Conservation (phyloP, 2,329 filamentous ascomycete genomes). For the Fusarium burgessii region DNA sequence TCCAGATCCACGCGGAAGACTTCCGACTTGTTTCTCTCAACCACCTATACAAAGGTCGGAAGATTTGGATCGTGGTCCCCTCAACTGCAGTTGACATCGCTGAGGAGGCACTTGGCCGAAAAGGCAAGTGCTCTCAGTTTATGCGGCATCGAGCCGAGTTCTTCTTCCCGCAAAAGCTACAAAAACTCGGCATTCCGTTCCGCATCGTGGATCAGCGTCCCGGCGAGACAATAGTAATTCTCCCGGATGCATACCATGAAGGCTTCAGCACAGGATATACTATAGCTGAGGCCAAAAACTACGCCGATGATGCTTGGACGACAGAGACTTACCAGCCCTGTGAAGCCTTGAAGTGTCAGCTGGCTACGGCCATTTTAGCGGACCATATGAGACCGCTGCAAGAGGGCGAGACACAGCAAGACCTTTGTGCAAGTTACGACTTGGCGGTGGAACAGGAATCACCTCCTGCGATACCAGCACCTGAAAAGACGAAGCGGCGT, state of each 20-base stretch:
- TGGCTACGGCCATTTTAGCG: constrained; percentile 53
- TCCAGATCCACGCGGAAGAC: constrained; percentile 57
- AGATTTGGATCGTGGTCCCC: constrained; percentile 56
- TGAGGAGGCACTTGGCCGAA: constrained; percentile 51
- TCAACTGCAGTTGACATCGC: constrained; percentile 52
- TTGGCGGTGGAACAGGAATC: constrained; percentile 16
- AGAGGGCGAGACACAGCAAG: constrained; percentile 50
- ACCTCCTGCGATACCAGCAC: constrained; percentile 19
- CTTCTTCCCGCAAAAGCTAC: constrained; percentile 55
- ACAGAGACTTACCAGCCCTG: constrained; percentile 53
- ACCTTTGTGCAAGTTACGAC: constrained; percentile 49
- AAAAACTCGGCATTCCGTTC: constrained; percentile 54
- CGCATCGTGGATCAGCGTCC: constrained; percentile 55
- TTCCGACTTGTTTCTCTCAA: constrained; percentile 55
- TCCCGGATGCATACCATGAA: constrained; percentile 56
- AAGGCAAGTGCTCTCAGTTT: constrained; percentile 53
- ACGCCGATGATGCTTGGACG: constrained; percentile 53
- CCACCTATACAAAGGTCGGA: constrained; percentile 55
- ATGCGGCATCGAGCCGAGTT: constrained; percentile 58
- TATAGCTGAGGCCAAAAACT: constrained; percentile 56
- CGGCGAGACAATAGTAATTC: constrained; percentile 55
- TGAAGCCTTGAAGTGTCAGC: constrained; percentile 46
- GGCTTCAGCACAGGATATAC: constrained; percentile 58
- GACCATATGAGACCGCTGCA: constrained; percentile 49
- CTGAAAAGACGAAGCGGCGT: constrained; percentile 34